Conservation (phyloP, 2,329 filamentous ascomycete genomes). For the Fusarium praegraminearum region DNA sequence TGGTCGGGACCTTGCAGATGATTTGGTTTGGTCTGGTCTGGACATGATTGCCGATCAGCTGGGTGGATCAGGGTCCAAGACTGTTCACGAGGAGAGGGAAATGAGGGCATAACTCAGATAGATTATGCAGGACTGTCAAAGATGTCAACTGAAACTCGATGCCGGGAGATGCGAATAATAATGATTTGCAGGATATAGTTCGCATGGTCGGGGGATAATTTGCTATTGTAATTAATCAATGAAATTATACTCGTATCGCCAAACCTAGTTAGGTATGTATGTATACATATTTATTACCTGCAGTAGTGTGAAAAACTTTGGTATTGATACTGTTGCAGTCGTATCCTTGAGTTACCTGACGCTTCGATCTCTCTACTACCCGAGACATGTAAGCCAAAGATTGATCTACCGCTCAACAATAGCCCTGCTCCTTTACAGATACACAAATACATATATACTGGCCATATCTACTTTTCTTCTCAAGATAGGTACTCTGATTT, state of each 20-base stretch:
- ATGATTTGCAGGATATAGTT: conserved; percentile 7
- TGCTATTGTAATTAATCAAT: neutral
- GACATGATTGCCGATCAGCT: conserved; percentile 32
- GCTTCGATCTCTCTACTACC: neutral
- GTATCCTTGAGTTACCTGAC: neutral
- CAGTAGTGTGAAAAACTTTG: neutral
- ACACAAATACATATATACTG: neutral
- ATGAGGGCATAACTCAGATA: conserved; percentile 12
- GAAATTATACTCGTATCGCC: neutral
- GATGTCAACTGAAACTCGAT: conserved; percentile 6
- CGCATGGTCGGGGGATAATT: neutral
- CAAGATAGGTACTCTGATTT: neutral
- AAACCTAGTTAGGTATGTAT: neutral
- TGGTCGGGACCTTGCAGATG: conserved; percentile 46
- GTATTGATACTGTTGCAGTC: neutral
- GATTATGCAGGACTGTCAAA: conserved; percentile 32
- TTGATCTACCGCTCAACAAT: neutral
- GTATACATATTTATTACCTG: neutral
- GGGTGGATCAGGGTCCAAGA: conserved; percentile 50
- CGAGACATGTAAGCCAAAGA: neutral
- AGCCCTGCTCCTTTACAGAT: neutral
- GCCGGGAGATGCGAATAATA: conserved; percentile 5
- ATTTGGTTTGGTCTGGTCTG: conserved; percentile 25
- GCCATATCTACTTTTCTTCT: neutral
- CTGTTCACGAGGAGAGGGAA: conserved; percentile 7